Percentiles rank a stretch among this genome's conserved stretches.
phyloP scores from a whole-genome alignment of 352 stramenopile species.

The Globisporangium rhizosaccharum region DNA sequence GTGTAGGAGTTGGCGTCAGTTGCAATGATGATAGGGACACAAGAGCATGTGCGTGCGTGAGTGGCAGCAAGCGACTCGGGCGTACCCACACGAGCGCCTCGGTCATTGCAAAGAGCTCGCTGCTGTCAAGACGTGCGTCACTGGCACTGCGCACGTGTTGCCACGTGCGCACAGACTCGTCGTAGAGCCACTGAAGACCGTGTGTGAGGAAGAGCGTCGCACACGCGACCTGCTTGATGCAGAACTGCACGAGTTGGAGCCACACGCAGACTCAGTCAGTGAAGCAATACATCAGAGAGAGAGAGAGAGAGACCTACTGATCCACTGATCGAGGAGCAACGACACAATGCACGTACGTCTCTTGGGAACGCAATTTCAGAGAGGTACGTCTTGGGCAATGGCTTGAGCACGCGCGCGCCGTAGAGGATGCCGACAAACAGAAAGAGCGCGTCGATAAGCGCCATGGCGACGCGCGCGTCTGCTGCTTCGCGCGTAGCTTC shows the following conservation, averaged over 20 bases:
- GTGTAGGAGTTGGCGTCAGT: not conserved
- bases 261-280: not conserved
- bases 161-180: constrained; percentile 30
- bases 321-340: not conserved
- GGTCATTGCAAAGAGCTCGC: constrained; percentile 40
- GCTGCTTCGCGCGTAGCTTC: constrained; percentile 7
- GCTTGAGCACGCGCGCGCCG: constrained; percentile 37
- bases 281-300: not conserved
- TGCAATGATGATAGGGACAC: not conserved
- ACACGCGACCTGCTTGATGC: constrained; percentile 49
- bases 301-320: not conserved
- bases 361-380: constrained; percentile 70
- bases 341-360: constrained; percentile 37
- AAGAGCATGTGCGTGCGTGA: not conserved
- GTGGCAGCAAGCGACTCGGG: not conserved
- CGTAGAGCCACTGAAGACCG: constrained; percentile 38
- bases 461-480: constrained; percentile 10
- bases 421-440: constrained; percentile 50
- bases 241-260: constrained; percentile 30
- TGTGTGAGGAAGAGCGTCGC: constrained; percentile 42
- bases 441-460: constrained; percentile 33
- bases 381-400: constrained; percentile 67
- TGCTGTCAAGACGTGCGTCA: constrained; percentile 19
- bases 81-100: constrained; percentile 59
- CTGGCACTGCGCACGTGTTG: constrained; percentile 13